Base-by-base conservation (phyloP, 176 grass and related monocot genomes). In the Phragmites australis region DNA sequence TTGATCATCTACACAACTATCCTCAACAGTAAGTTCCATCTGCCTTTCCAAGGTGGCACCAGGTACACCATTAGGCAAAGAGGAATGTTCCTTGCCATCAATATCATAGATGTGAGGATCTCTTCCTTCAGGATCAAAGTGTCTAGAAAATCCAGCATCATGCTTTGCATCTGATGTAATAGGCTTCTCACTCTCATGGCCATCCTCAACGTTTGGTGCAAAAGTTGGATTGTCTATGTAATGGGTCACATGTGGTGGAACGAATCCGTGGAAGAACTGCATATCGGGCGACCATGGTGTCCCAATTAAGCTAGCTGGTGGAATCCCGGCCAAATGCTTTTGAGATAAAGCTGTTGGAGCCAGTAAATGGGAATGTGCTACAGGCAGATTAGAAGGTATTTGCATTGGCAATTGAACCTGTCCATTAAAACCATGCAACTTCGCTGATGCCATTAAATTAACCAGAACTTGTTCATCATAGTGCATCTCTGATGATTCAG, bases 381-480 rank as follows among this genome's bases (percentile, higher is more conserved):
- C 87, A 40, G 93, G 86, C 16, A 87, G 60, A 89, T 91, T 71
- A 64, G 80, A 76, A 70, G 85, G 71, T 73, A 83, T 68, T 76
- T 87, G 90, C 78, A 81, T 88, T 62, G 91, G 91, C 52, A 93
- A 89, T 80, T 89, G 84, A 75, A 82, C 46, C 65, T 84, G 89
- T 45, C 80, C 85, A 30, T 97, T 92, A 70, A 97, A 92, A 39
- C 81, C 82, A 89, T 94, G 94, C 83, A 97, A 76, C 46, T 87
- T 84, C 5, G 81, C 17, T n/a, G 92, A 91, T 84, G 82, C 82
- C 91, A 97, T 92, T 68, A 91, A 68, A 76, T 97, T 92, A 75
- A 83, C 87, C 77, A 88, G 50, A 80, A 90, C 87, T 42, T 97
- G 91, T 30, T 94, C 89, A 65, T 94, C 89, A 62, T 94, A 81